Conservation (phyloP, 2,329 filamentous ascomycete species). For the Penicillium sp. region DNA sequence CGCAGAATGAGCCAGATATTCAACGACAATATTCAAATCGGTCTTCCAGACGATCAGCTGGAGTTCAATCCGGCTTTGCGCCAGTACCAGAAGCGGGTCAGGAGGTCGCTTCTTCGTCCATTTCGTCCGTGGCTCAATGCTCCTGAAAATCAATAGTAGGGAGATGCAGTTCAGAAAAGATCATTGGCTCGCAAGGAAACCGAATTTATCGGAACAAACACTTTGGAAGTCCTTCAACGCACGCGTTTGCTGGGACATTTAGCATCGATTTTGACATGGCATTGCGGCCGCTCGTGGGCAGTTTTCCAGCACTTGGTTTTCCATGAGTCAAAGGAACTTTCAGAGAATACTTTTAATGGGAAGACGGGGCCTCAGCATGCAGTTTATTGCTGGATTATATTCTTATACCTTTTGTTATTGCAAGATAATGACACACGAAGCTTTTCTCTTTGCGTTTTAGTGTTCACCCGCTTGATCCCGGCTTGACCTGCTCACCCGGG, state of each 20-base stretch:
- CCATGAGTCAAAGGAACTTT: neutral
- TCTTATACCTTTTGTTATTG: conserved; percentile 3
- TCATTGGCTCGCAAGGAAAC: neutral
- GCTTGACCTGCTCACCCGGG: too few species aligned
- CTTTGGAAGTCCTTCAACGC: neutral
- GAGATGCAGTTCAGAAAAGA: neutral
- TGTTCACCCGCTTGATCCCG: too few species aligned
- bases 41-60: conserved; percentile 19
- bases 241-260: neutral
- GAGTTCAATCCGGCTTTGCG: conserved; percentile 19
- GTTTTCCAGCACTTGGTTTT: neutral
- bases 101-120: conserved; percentile 14
- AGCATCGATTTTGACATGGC: neutral
- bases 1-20: conserved; percentile 32
- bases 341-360: neutral
- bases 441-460: too few species aligned
- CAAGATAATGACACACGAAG: too few species aligned
- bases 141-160: neutral
- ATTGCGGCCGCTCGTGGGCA: neutral
- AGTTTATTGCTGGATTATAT: conserved; percentile 1
- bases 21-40: conserved; percentile 28
- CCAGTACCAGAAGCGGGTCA: conserved; percentile 8
- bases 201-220: neutral
- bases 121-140: conserved; percentile 7
- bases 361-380: neutral